A percentile compares a stretch with the other conserved stretches of the same genome.
These are phyloP conservation scores for Lactarius indigo DNA, from an alignment of 768 basidiomycete species.

Conservation along the genomic window DNA sequence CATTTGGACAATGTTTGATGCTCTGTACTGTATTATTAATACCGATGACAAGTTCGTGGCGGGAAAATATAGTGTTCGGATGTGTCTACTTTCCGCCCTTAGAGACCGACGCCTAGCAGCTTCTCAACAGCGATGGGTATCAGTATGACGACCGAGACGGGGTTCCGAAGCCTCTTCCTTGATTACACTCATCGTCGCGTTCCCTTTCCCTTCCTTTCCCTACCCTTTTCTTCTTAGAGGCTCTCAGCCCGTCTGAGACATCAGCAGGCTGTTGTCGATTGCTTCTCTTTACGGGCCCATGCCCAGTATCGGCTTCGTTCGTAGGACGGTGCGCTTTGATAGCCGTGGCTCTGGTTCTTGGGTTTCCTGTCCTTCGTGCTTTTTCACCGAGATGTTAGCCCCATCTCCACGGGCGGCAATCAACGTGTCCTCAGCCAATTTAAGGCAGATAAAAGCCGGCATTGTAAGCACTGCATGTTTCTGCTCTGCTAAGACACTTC, in stretches of 20 bases:
- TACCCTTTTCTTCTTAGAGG: neutral
- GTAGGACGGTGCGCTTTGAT: neutral
- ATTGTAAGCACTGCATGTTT: conserved; percentile 6
- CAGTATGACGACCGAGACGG: conserved; percentile 9
- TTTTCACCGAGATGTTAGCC: conserved; percentile 9
- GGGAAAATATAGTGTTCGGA: neutral
- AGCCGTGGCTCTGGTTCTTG: conserved; percentile 2
- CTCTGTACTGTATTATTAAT: conserved; percentile 13
- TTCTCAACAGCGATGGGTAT: conserved; percentile 1
- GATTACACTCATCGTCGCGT: neutral
- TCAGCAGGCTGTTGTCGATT: conserved; percentile 17
- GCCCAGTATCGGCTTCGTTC: neutral
- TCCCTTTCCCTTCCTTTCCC: neutral
- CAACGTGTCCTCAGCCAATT: neutral
- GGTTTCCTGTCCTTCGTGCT: neutral
- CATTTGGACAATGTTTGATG: neutral
- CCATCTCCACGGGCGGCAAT: neutral
- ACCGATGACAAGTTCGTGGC: neutral
- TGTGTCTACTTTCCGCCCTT: neutral
- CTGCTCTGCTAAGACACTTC: neutral
- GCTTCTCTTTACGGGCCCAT: conserved; percentile 9
- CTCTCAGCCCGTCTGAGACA: conserved; percentile 14
- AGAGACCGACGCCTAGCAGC: conserved; percentile 2
- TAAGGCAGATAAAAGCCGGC: neutral
- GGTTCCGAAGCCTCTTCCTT: neutral